phyloP scores from a whole-genome alignment of 495 filamentous ascomycete species.

The Aspergillus wentii region DNA sequence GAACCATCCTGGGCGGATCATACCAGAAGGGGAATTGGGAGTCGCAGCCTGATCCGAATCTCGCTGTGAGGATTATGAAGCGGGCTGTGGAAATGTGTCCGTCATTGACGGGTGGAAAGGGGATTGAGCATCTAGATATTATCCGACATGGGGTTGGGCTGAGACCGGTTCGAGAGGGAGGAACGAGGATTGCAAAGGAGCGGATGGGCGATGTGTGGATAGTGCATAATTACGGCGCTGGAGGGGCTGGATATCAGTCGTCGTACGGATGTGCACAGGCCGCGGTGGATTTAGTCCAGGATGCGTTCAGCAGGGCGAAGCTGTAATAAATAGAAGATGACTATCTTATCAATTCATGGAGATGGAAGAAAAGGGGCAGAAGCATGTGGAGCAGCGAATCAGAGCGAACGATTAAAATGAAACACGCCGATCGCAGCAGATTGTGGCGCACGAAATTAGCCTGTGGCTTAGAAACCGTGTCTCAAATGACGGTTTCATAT shows the following conservation, averaged over 20 bases:
- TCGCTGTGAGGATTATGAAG: constrained; percentile 78
- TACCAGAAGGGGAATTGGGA: constrained; percentile 77
- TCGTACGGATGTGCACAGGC: constrained; percentile 72
- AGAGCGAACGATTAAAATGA: no score
- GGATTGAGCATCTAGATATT: constrained; percentile 65
- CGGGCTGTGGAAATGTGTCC: constrained; percentile 64
- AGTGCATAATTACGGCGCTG: constrained; percentile 87
- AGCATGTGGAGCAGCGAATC: no score
- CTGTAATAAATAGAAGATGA: no score
- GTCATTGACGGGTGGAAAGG: constrained; percentile 55
- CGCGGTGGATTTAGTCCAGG: constrained; percentile 60
- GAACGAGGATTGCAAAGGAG: constrained; percentile 73
- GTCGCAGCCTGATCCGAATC: constrained; percentile 64
- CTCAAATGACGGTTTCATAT: no score
- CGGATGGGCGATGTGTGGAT: constrained; percentile 56
- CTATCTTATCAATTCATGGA: no score
- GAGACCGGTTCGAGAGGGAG: constrained; percentile 64
- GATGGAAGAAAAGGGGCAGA: no score
- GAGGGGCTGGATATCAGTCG: constrained; percentile 63
- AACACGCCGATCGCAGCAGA: no score
- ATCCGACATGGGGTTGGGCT: constrained; percentile 79
- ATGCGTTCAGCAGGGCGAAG: constrained; percentile 29
- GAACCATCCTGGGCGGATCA: constrained; percentile 76
- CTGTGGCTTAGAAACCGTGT: no score
- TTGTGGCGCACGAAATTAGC: no score